Base-by-base conservation (phyloP, 2,329 filamentous ascomycete species). In the Aureobasidium uvarum region DNA sequence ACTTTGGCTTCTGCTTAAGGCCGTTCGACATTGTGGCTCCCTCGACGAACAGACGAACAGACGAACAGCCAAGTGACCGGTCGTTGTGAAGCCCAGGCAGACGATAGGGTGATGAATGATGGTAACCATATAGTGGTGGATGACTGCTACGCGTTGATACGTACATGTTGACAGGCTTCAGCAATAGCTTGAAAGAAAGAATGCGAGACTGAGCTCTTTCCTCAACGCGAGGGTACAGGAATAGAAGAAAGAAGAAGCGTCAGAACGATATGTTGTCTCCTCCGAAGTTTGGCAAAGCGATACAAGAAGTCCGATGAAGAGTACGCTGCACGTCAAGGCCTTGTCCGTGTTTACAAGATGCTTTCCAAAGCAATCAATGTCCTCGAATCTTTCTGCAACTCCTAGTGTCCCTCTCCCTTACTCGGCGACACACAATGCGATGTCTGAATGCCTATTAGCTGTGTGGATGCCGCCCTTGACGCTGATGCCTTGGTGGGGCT, bases 101-200 rank as follows among this genome's bases (percentile, higher is more conserved):
- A 25, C 10, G 38, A 54, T 8, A 43, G 28, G 51, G 4, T 28
- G 48, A 28, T 45, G 23, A 36, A 51, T 8, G 38, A 52, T 54
- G 58, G 33, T 51, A 41, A 51, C 46, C 45, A 51, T 51, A 41
- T 50, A 41, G 28, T 46, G 41, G 51, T n/a, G 62, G 33, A 18
- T 41, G 62, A 39, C 41, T 64, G 62, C 52, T 58, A 64, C 52
- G 33, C 62, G 38, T 38, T 41, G 33, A 58, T 64, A 64, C 62
- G 62, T 64, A 64, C 62, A 64, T 56, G 62, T 46, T 41, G 31
- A 56, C 33, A 48, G 50, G 48, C 60, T 63, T 63, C 25, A 48
- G 46, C 48, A 63, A 63, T 48, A 63, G 48, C 46, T 16, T 38
- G 39, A 48, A 25, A 63, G 36, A 50, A 54, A 43, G 45, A 31